A percentile compares a stretch with the other conserved stretches of the same genome.
phyloP scores from a whole-genome alignment of 208 protist species.

The Crithidia sp. region DNA sequence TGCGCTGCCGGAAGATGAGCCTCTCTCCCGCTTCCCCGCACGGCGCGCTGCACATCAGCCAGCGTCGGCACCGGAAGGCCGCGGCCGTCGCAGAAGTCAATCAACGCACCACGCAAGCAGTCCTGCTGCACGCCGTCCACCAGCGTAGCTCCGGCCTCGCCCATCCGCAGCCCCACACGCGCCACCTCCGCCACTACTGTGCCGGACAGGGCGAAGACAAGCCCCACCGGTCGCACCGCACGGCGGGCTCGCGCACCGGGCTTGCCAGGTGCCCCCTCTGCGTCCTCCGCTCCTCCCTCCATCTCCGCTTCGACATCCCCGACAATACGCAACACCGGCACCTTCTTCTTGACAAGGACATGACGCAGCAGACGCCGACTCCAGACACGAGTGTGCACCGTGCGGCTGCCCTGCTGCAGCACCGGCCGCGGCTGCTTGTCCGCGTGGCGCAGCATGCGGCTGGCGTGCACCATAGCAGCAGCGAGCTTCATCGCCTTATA shows the following conservation, averaged over 20 bases:
- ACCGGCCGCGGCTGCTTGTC: conserved; percentile 42
- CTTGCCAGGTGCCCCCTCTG: neutral
- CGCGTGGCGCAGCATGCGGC: conserved; percentile 60
- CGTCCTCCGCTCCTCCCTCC: neutral
- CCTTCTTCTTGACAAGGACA: conserved; percentile 43
- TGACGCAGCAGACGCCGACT: conserved; percentile 32
- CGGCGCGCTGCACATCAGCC: conserved; percentile 14
- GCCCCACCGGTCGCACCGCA: conserved; percentile 33
- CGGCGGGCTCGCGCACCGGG: conserved; percentile 8
- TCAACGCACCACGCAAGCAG: conserved; percentile 44
- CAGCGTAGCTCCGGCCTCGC: conserved; percentile 42
- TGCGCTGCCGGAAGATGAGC: neutral
- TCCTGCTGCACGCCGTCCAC: conserved; percentile 53
- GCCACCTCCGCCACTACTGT: conserved; percentile 42
- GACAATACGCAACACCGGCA: conserved; percentile 49
- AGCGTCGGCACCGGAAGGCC: conserved; percentile 38
- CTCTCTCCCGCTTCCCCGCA: neutral
- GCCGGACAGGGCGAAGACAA: conserved; percentile 39
- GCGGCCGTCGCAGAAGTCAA: conserved; percentile 39
- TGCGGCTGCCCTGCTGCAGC: conserved; percentile 40
- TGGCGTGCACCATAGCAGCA: conserved; percentile 45
- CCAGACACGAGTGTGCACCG: conserved; percentile 55
- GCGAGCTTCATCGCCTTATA: conserved; percentile 62
- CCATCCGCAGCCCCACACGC: conserved; percentile 54
- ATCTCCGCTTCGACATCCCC: conserved; percentile 21